These are phyloP conservation scores for Sanghuangporus baumii DNA, from an alignment of 1,284 basidiomycete genomes.

Conservation along the genomic window DNA sequence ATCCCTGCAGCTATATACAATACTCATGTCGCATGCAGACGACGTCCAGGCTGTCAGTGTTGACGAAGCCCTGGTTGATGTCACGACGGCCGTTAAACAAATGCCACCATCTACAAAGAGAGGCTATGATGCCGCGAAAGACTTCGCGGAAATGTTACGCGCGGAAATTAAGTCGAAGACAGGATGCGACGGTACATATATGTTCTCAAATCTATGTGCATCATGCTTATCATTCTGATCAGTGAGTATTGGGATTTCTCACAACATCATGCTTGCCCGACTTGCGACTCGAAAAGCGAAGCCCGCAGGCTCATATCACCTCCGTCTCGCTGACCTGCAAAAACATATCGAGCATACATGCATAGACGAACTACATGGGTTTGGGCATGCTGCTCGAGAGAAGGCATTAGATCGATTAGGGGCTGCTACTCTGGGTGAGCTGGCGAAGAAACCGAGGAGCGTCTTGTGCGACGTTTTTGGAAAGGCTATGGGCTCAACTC, in stretches of 20 bases:
- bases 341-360: conserved; percentile 52
- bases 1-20: conserved; percentile 86
- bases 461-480: conserved; percentile 74
- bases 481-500: conserved; percentile 74
- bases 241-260: conserved; percentile 90
- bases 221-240: conserved; percentile 10
- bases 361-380: conserved; percentile 84
- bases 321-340: conserved; percentile 49
- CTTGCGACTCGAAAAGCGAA: conserved; percentile 91
- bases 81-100: conserved; percentile 60
- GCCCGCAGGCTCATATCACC: conserved; percentile 80
- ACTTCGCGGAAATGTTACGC: conserved; percentile 79
- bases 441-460: conserved; percentile 55
- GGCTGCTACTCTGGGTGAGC: conserved; percentile 63
- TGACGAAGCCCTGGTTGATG: conserved; percentile 93
- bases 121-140: conserved; percentile 53
- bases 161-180: conserved; percentile 71
- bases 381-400: conserved; percentile 69
- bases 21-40: conserved; percentile 85
- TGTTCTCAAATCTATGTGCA: not conserved
- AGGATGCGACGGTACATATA: conserved; percentile 69
- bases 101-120: conserved; percentile 29
- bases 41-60: conserved; percentile 94
- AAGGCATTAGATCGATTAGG: conserved; percentile 78
- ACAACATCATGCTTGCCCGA: conserved; percentile 89